Conservation (phyloP, 345 rosid genomes). For the Citrus inodora region DNA sequence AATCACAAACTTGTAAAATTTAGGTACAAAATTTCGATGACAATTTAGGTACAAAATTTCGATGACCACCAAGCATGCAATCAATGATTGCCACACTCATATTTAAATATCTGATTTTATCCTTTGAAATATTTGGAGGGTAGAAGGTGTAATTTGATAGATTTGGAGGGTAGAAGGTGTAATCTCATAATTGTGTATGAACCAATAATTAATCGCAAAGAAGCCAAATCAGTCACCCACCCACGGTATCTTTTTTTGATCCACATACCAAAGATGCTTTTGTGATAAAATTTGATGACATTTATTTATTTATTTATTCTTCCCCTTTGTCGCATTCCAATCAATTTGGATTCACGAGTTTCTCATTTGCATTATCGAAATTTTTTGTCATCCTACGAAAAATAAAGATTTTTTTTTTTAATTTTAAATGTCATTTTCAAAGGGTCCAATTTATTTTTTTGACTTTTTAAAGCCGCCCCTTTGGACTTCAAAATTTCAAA, state of each 20-base stretch:
- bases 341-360: not conserved
- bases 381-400: not conserved
- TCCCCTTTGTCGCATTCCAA: not conserved
- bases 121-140: too few relatives aligned
- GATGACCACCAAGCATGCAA: too few relatives aligned
- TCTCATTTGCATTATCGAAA: not conserved
- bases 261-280: not conserved
- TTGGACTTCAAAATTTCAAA: constrained; percentile 8
- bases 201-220: not conserved
- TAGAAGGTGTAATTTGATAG: not conserved
- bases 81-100: too few relatives aligned
- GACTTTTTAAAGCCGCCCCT: constrained; percentile 1
- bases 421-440: not conserved
- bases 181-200: not conserved
- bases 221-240: not conserved
- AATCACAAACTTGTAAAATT: too few relatives aligned
- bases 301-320: not conserved
- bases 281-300: not conserved
- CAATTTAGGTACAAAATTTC: too few relatives aligned
- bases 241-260: not conserved
- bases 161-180: not conserved
- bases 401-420: not conserved
- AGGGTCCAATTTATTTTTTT: not conserved
- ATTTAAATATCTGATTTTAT: too few relatives aligned
- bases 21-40: too few relatives aligned